These are phyloP conservation scores for Wickerhamia fluorescens DNA, from an alignment of 805 yeast species.

Conservation along the genomic window DNA sequence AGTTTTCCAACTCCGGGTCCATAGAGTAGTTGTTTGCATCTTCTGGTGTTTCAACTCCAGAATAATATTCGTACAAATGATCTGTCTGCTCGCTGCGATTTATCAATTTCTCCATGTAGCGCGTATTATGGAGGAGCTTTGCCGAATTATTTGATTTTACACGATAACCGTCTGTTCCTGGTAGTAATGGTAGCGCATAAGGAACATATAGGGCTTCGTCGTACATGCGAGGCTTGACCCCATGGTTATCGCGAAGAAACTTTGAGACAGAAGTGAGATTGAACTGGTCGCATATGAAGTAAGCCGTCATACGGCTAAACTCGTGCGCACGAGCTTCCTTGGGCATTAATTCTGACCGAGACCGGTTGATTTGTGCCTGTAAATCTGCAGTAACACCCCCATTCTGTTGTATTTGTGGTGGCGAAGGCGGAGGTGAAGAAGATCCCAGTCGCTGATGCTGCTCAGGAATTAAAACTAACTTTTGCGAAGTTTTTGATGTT, in stretches of 20 bases:
- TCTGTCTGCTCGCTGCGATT: constrained; percentile 80
- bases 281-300: constrained; percentile 79
- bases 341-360: constrained; percentile 51
- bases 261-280: constrained; percentile 54
- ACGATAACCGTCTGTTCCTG: constrained; percentile 75
- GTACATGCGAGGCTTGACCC: constrained; percentile 78
- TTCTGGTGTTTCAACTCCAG: constrained; percentile 60
- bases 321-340: constrained; percentile 55
- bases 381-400: constrained; percentile 8
- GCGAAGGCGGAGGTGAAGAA: constrained; percentile 11
- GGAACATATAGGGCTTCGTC: constrained; percentile 94
- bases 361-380: constrained; percentile 28
- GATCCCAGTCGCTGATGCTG: constrained; percentile 28
- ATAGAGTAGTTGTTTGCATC: constrained; percentile 43
- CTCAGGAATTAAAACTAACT: constrained; percentile 80
- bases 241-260: constrained; percentile 64
- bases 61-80: constrained; percentile 85
- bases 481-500: constrained; percentile 80
- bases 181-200: constrained; percentile 76
- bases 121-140: constrained; percentile 34
- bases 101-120: constrained; percentile 67
- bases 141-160: constrained; percentile 61
- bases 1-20: constrained; percentile 38
- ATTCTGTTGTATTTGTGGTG: constrained; percentile 1
- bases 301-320: constrained; percentile 84